These are phyloP conservation scores for Beauveria sp. DNA, from an alignment of 2,329 filamentous ascomycete genomes.

Conservation along the genomic window DNA sequence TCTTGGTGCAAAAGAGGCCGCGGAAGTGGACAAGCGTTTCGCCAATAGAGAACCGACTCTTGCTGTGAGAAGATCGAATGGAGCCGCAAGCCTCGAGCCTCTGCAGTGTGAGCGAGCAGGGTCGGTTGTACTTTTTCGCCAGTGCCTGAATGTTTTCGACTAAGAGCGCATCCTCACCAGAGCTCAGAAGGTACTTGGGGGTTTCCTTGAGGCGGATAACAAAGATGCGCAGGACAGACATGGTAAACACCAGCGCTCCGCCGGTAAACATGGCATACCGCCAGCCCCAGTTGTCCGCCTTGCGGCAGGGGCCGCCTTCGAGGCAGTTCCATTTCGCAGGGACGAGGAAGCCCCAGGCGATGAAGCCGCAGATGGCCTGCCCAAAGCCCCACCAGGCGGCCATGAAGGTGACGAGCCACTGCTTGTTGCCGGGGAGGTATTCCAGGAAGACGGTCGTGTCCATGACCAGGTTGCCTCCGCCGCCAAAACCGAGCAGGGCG, in stretches of 20 bases:
- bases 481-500: constrained; percentile 54
- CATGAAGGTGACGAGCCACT: constrained; percentile 39
- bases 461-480: constrained; percentile 43
- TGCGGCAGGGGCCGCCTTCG: constrained; percentile 35
- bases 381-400: constrained; percentile 46
- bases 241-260: constrained; percentile 35
- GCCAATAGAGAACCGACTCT: constrained; percentile 23
- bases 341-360: constrained; percentile 39
- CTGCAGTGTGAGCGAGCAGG: constrained; percentile 35
- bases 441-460: constrained; percentile 46
- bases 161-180: constrained; percentile 40
- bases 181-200: constrained; percentile 40
- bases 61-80: constrained; percentile 29
- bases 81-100: constrained; percentile 39
- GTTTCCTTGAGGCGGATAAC: constrained; percentile 40
- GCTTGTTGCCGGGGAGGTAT: constrained; percentile 38
- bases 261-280: constrained; percentile 39
- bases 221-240: constrained; percentile 38
- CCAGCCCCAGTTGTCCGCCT: constrained; percentile 41
- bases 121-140: constrained; percentile 37
- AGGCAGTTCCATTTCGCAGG: constrained; percentile 40
- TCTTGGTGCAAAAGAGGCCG: constrained; percentile 56
- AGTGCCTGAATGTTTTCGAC: constrained; percentile 41
- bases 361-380: constrained; percentile 37
- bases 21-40: constrained; percentile 45